Conservation (phyloP, 352 stramenopile species). For the Pythium grandisporangium region DNA sequence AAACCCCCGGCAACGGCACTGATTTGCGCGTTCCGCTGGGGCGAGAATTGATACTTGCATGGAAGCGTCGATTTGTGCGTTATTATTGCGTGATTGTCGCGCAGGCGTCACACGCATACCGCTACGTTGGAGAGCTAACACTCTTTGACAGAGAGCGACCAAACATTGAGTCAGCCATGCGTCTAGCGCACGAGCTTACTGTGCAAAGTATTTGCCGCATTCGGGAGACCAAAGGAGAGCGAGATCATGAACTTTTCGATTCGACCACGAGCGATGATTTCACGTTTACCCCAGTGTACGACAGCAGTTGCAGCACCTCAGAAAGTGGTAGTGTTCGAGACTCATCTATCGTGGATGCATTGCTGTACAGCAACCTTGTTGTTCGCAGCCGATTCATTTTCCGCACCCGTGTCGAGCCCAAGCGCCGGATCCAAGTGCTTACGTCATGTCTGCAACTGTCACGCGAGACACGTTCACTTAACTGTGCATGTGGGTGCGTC, state of each 20-base stretch:
- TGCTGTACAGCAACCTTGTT: conserved; percentile 76
- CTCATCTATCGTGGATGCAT: conserved; percentile 63
- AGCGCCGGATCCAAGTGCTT: conserved; percentile 54
- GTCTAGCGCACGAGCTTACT: conserved; percentile 60
- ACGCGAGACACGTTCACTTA: conserved; percentile 49
- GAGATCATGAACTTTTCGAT: conserved; percentile 22
- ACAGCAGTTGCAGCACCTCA: conserved; percentile 3
- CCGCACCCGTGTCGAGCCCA: conserved; percentile 61
- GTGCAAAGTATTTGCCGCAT: conserved; percentile 65
- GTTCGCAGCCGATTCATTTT: conserved; percentile 77
- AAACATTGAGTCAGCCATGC: conserved; percentile 79
- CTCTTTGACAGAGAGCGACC: conserved; percentile 73
- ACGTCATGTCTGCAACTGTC: conserved; percentile 67
- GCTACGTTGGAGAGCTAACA: conserved; percentile 56
- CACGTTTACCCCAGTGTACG: conserved; percentile 1
- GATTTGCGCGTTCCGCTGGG: conserved; percentile 25
- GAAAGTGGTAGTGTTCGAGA: conserved; percentile 17
- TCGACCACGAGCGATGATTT: neutral
- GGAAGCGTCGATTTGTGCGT: conserved; percentile 80
- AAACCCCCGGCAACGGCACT: conserved; percentile 1
- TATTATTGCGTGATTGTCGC: conserved; percentile 78
- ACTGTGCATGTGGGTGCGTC: conserved; percentile 56
- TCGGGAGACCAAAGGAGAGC: conserved; percentile 32
- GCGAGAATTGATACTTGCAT: conserved; percentile 59
- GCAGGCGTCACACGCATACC: conserved; percentile 63